Evolutionary conservation across 768 basidiomycete genomes (phyloP), one percentile per base, ranked within the genome.

Genomic region (Galerina sulciceps): DNA sequence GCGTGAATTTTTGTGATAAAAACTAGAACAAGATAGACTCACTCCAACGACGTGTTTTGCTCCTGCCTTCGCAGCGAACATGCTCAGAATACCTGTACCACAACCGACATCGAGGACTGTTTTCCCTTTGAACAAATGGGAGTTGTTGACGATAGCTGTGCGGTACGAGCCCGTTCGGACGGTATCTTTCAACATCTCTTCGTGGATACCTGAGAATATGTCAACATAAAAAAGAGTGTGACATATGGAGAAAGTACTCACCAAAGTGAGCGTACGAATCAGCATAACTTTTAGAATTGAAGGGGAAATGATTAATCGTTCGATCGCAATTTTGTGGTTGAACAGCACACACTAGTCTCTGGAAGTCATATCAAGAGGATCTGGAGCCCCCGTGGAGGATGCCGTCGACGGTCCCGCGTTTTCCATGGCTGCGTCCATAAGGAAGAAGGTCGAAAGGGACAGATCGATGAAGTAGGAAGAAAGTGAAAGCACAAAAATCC

Each of bases 141-240:
- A 79, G 75, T 98, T 99, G 81, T 96, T 90, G 73, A 95, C 76
- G 81, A 99, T 99, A 61, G 96, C 94, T 58, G 88, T 83, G 64
- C 93, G 90, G 84, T 99, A 99, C 42, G 95, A 93, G 35, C 94
- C 88, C 44, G 97, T 99, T 61, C 97, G 90, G 65, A 99, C 94
- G 38, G 81, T 77, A 76, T 99, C 97, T 77, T 99, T 99, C 74
- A 99, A 78, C 97, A 99, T 99, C 79, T 99, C 97, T 78, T 99
- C 96, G 73, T 98, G 96, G 67, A 98, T 97, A 58, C 95, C 94
- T 97, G 66, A 10, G 61, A 44, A n/a, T 2, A 34, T 37, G 59
- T 45, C 38, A 13, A 44, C 15, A 40, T 65, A 15, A 63, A 50
- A 37, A 50, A 38, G 15, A 17, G 54, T 45, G 23, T 37, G 13